These are phyloP conservation scores for Fragilaria radians DNA, from an alignment of 108 stramenopile species.

Conservation along the genomic window DNA sequence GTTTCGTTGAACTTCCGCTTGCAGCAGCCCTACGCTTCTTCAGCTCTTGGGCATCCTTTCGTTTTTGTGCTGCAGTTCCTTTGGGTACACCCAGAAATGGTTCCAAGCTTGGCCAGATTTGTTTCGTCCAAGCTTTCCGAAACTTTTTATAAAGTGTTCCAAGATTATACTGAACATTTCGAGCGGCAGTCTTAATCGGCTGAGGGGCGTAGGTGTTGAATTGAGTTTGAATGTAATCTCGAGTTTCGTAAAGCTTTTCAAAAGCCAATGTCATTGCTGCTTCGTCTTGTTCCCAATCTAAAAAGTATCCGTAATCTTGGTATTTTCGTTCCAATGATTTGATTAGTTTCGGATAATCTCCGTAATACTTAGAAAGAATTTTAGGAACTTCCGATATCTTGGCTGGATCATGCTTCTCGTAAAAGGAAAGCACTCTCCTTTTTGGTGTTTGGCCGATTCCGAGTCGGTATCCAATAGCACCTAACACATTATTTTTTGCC, in stretches of 20 bases:
- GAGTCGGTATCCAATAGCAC: conserved; percentile 60
- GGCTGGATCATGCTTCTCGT: conserved; percentile 88
- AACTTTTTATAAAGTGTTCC: conserved; percentile 59
- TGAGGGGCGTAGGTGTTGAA: conserved; percentile 76
- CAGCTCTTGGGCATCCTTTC: conserved; percentile 63
- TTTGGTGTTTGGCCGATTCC: conserved; percentile 74
- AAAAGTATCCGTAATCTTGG: conserved; percentile 85
- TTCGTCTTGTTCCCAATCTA: conserved; percentile 87
- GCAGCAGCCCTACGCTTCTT: conserved; percentile 38
- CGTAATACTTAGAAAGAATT: conserved; percentile 81
- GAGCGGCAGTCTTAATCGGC: conserved; percentile 51
- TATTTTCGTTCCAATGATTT: conserved; percentile 88
- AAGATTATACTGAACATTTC: conserved; percentile 78
- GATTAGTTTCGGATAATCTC: conserved; percentile 80
- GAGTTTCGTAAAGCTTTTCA: conserved; percentile 61
- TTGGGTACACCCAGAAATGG: conserved; percentile 79
- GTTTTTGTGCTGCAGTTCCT: conserved; percentile 63
- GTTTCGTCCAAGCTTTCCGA: conserved; percentile 56
- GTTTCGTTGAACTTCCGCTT: conserved; percentile 20
- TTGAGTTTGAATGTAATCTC: conserved; percentile 31
- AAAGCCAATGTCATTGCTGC: conserved; percentile 63
- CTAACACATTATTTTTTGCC: conserved; percentile 55
- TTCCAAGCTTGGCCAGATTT: conserved; percentile 77
- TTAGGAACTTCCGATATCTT: conserved; percentile 66
- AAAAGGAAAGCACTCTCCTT: conserved; percentile 80